Evolutionary conservation across 352 stramenopile genomes (phyloP), one percentile per base, ranked within the genome.

Genomic region (Phytophthora brassicae): DNA sequence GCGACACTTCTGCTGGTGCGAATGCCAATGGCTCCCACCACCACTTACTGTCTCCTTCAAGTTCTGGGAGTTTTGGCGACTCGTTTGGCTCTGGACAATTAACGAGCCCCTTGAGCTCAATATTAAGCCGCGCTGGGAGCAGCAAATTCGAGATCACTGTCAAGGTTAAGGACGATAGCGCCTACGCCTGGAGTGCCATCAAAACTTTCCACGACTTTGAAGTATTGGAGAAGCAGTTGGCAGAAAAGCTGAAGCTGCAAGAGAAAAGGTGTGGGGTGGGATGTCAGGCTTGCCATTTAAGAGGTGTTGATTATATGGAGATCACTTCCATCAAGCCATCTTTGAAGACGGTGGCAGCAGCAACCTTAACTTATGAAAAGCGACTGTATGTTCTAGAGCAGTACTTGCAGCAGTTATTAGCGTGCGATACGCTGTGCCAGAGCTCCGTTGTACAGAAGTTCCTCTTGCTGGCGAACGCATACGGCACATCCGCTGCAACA

Each of bases 361-460:
- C 49, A 19, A 60, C 67, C 20, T 45, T 86, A 23, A 51, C 74
- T 13, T 93, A 93, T 69, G 81, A 88, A 12, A 84, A 84, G 68
- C 76, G 75, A 14, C 43, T 90, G 56, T 66, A 78, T 19, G 68
- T 90, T 35, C 67, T 93, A 7, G 79, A 91, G 20, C 60, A 76
- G 43, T 95, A 88, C 48, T 53, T 95, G 41, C 79, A 90, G 69
- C 79, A 84, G n/a, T 51, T 95, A 19, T 47, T 93, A 16, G 62
- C 67, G 33, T 85, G 80, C 49, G 79, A 89, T 59, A 89, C 82
- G 26, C 60, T 95, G 16, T 86, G 84, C 49, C 84, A 93, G 56
- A 93, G 84, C 56, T 81, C 82, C 7, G 65, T 68, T 2, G 69
- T 93, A 26, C 81, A 93, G 19, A 89, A 89, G 47, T 95, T 95